phyloP scores from a whole-genome alignment of 2,329 filamentous ascomycete species.

The Tolypocladium tundrense region DNA sequence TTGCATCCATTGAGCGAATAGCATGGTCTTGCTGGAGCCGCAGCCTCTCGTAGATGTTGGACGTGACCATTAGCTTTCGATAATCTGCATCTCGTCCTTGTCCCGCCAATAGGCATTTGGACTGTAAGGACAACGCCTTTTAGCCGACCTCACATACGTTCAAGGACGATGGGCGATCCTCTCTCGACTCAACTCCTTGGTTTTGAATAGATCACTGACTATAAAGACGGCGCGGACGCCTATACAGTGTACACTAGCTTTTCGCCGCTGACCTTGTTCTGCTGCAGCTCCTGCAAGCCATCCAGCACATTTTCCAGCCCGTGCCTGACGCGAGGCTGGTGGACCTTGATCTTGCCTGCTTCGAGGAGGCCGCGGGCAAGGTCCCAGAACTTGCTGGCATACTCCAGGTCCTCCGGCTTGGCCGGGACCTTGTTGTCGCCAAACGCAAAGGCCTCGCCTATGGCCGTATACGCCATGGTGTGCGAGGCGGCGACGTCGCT shows the following conservation, averaged over 20 bases:
- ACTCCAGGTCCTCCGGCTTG: slow-evolving; percentile 19
- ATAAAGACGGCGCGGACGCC: no score
- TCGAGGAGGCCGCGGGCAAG: slow-evolving; percentile 21
- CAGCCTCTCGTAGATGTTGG: not conserved
- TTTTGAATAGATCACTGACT: not conserved
- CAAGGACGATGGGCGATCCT: no score
- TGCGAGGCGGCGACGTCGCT: slow-evolving; percentile 25
- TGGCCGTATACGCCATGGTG: slow-evolving; percentile 29
- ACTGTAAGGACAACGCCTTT: no score
- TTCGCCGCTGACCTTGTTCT: slow-evolving; percentile 26
- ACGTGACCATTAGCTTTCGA: not conserved
- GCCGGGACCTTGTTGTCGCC: slow-evolving; percentile 12
- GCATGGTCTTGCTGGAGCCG: no score
- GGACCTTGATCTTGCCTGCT: slow-evolving; percentile 25
- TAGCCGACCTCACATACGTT: no score
- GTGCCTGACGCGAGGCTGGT: slow-evolving; percentile 17
- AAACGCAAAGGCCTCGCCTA: slow-evolving; percentile 25
- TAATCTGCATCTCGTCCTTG: not conserved
- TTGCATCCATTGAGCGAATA: not conserved
- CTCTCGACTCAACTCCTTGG: not conserved
- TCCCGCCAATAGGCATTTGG: not conserved
- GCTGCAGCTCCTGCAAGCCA: slow-evolving; percentile 21
- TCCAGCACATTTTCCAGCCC: slow-evolving; percentile 24
- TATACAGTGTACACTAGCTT: slow-evolving; percentile 35
- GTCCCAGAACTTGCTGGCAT: slow-evolving; percentile 26